phyloP scores from a whole-genome alignment of 1,139 yeast genomes.

The Groenewaldozyma sp. region DNA sequence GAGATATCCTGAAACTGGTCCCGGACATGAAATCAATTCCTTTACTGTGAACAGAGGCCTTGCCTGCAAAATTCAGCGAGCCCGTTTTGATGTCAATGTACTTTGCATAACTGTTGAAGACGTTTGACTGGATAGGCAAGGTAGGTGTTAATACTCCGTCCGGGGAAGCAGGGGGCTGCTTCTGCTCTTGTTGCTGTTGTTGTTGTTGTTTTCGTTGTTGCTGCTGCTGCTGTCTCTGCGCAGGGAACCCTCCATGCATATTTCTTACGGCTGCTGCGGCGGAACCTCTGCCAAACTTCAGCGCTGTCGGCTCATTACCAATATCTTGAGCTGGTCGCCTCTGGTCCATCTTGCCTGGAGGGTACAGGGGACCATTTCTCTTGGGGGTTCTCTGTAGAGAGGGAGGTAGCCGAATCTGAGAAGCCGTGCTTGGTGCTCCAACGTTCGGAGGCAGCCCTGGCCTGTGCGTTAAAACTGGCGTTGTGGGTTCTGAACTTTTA shows the following conservation, averaged over 20 bases:
- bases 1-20: slow-evolving; percentile 72
- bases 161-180: slow-evolving; percentile 1
- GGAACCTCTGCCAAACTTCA: background rate
- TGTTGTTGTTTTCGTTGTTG: too few species aligned
- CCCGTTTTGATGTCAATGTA: slow-evolving; percentile 90
- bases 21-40: slow-evolving; percentile 91
- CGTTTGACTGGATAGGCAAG: slow-evolving; percentile 12
- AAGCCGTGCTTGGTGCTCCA: background rate
- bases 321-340: background rate
- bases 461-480: background rate
- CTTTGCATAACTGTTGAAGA: slow-evolving; percentile 73
- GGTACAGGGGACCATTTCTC: background rate
- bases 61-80: slow-evolving; percentile 82
- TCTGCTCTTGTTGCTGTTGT: slow-evolving; percentile 1
- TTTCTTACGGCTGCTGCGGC: background rate
- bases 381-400: background rate
- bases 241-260: slow-evolving; percentile 1
- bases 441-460: too few species aligned
- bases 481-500: background rate
- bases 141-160: slow-evolving; percentile 7
- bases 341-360: background rate
- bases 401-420: background rate
- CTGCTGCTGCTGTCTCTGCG: too few species aligned
- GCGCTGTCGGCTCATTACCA: background rate
- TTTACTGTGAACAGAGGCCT: slow-evolving; percentile 81